Evolutionary conservation across 169 alveolate genomes (phyloP).

Genomic region (Perkinsus olseni): DNA sequence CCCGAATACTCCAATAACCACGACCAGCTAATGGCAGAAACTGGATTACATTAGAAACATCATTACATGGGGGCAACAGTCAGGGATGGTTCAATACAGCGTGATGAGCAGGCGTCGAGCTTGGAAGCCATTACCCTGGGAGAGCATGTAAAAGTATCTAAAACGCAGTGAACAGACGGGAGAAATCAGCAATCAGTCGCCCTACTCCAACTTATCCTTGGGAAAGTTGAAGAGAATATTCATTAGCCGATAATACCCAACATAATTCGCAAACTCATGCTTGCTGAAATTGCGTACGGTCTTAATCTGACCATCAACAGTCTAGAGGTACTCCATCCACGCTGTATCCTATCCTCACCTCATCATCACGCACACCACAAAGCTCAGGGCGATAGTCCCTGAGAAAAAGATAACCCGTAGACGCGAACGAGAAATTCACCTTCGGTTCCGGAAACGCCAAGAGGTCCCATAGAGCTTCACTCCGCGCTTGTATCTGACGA

Average conservation of each 20-base stretch:
- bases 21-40: not conserved
- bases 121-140: conserved; percentile 36
- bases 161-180: not conserved
- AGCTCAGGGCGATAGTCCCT: conserved; percentile 33
- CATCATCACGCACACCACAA: conserved; percentile 1
- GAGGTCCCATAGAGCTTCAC: conserved; percentile 24
- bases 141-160: conserved; percentile 29
- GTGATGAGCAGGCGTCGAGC: conserved; percentile 30
- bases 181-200: not conserved
- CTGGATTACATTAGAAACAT: not conserved
- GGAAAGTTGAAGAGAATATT: conserved; percentile 24
- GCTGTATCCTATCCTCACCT: not conserved
- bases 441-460: conserved; percentile 22
- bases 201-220: conserved; percentile 20
- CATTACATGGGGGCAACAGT: not conserved
- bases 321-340: not conserved
- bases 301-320: conserved; percentile 10
- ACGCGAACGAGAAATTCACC: not conserved
- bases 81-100: conserved; percentile 17
- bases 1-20: not conserved
- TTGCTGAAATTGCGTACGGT: conserved; percentile 26
- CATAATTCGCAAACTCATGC: conserved; percentile 24
- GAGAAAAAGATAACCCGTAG: not conserved
- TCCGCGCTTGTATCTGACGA: not conserved
- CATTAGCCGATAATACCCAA: conserved; percentile 19